Percentiles rank a stretch among this genome's conserved stretches.
Evolutionary conservation across 805 yeast genomes (phyloP).

Genomic region (Priceomyces fermenticarens): DNA sequence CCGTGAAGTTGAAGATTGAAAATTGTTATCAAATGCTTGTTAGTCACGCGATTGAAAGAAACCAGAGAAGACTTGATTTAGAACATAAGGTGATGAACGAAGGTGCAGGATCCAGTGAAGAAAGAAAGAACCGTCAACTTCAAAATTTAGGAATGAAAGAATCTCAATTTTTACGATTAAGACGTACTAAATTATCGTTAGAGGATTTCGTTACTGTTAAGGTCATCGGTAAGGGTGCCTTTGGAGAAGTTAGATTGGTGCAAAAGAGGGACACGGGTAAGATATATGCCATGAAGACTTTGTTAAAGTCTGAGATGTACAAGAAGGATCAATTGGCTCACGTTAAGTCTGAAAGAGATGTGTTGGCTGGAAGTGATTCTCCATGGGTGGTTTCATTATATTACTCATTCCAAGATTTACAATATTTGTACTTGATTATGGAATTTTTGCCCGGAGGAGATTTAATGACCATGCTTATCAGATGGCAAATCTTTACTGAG

Average conservation of each 20-base stretch:
- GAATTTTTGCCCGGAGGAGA: constrained; percentile 83
- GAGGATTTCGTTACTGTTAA: constrained; percentile 88
- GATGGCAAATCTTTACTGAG: constrained; percentile 91
- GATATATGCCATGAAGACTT: constrained; percentile 92
- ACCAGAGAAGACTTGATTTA: constrained; percentile 83
- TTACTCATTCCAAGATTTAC: constrained; percentile 77
- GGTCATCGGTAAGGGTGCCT: constrained; percentile 95
- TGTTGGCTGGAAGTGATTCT: constrained; percentile 83
- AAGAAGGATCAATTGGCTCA: constrained; percentile 93
- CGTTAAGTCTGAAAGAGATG: constrained; percentile 95
- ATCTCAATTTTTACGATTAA: constrained; percentile 76
- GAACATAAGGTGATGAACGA: constrained; percentile 71
- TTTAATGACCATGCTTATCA: constrained; percentile 90
- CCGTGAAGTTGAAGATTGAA: constrained; percentile 76
- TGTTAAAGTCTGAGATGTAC: constrained; percentile 87
- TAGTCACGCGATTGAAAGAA: constrained; percentile 90
- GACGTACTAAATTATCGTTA: constrained; percentile 78
- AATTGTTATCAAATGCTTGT: constrained; percentile 84
- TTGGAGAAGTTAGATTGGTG: constrained; percentile 94
- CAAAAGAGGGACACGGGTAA: constrained; percentile 91
- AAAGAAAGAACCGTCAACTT: constrained; percentile 78
- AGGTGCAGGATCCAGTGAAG: constrained; percentile 67
- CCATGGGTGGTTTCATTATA: constrained; percentile 86
- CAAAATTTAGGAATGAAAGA: constrained; percentile 84
- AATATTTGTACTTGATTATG: constrained; percentile 74